Base-by-base conservation (phyloP, 2,329 filamentous ascomycete species). In the Neofusicoccum cordaticola region DNA sequence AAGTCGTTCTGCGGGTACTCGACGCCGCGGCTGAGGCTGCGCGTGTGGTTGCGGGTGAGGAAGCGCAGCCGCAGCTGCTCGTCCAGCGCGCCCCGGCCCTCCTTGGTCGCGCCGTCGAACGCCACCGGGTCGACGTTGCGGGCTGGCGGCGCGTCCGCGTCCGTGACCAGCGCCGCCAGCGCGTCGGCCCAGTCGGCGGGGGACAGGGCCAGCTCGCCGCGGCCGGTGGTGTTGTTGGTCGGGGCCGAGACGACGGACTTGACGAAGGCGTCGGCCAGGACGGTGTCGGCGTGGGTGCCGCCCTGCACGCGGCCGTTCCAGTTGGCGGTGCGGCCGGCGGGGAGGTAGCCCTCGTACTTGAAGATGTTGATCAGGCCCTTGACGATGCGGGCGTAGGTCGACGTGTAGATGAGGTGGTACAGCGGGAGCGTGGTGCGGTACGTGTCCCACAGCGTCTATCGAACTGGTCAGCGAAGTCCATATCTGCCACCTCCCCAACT, bases 251-350 rank as follows among this genome's bases (percentile, higher is more conserved):
- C 11, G 12, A 90, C 77, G 1, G 86, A 85, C 71, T 92, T 92
- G 51, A 91, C 66, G 67, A 83, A 91, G 0, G 85, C 86, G 70
- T 92, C 90, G 0, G 86, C 85, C 7, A 92, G 77, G 1, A 92
- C 81, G 7, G 88, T 82, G 70, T 92, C 90, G 4, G 90, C 89
- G 67, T 92, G 92, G 0, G 88, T 90, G 0, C 90, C 90, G n/a
- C 89, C 62, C 44, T 77, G 74, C 1, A 73, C 72, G 5, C 62
- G 66, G n/a, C 74, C 75, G 31, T 76, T 77, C 66, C 72, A 76
- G 45, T 75, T 73, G 1, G 72, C 71, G 22, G 70, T 70, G n/a
- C 75, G 69, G 1, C 72, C 74, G 51, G 76, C 75, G 0, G 75
- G 75, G 67, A 77, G 72, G 62, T 66, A 77, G 12, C 74, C 73